These are phyloP conservation scores for Cutaneotrichosporon curvatum DNA, from an alignment of 1,284 basidiomycete species.

Conservation along the genomic window DNA sequence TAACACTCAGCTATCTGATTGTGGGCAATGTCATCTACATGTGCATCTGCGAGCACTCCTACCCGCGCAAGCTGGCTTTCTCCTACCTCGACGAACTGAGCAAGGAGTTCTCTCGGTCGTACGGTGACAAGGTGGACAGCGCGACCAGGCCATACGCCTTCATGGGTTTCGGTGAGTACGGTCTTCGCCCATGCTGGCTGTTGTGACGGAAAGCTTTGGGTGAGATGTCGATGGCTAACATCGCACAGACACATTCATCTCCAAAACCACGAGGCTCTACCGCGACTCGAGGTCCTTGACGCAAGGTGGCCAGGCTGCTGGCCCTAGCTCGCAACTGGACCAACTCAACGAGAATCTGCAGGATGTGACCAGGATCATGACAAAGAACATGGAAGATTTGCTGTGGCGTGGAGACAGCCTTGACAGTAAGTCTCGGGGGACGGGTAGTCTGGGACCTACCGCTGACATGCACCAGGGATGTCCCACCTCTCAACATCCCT, in stretches of 20 bases:
- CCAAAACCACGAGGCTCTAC: conserved; percentile 91
- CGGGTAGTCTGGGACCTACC: not conserved
- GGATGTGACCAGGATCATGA: conserved; percentile 98
- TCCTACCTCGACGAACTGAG: conserved; percentile 94
- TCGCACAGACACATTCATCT: conserved; percentile 87
- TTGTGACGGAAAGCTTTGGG: no score
- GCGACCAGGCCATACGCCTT: conserved; percentile 89
- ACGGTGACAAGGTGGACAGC: conserved; percentile 79
- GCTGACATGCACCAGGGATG: conserved; percentile 67
- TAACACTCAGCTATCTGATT: conserved; percentile 74
- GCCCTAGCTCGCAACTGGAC: conserved; percentile 56
- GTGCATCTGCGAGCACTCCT: conserved; percentile 91
- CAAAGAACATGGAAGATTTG: conserved; percentile 99
- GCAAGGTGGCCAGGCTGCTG: conserved; percentile 41
- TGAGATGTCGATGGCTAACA: conserved; percentile 2
- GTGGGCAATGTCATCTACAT: conserved; percentile 88
- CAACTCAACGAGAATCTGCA: conserved; percentile 91
- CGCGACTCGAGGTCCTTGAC: conserved; percentile 80
- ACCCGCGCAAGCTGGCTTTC: conserved; percentile 95
- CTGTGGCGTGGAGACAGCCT: conserved; percentile 57
- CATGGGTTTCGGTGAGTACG: conserved; percentile 79
- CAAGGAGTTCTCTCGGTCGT: conserved; percentile 88
- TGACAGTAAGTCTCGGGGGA: conserved; percentile 10
- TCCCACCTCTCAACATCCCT: conserved; percentile 96
- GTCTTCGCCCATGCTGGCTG: not conserved